Conservation (phyloP, 176 grass and related monocot species). For the Phoenix dactylifera region DNA sequence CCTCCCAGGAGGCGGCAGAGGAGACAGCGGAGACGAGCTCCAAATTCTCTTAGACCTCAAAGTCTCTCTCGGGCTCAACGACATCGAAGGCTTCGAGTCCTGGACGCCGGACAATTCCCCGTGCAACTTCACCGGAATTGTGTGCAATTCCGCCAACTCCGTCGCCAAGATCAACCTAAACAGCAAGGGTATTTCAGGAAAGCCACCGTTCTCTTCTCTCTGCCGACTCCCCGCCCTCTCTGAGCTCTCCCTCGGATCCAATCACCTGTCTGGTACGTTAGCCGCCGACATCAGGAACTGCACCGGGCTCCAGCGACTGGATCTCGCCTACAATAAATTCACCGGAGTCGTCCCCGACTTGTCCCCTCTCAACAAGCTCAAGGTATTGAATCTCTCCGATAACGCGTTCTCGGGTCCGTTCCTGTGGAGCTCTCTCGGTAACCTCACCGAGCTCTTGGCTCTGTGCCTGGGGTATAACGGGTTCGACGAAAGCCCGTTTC, state of each 20-base stretch:
- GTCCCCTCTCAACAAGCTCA: conserved; percentile 30
- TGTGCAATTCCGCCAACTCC: conserved; percentile 18
- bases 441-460: conserved; percentile 28
- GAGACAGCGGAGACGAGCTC: conserved; percentile 11
- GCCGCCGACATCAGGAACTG: conserved; percentile 29
- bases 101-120: conserved; percentile 24
- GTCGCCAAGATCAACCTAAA: conserved; percentile 19
- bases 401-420: conserved; percentile 55
- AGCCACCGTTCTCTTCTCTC: conserved; percentile 32
- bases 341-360: conserved; percentile 48
- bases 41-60: conserved; percentile 48
- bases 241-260: conserved; percentile 36
- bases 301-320: conserved; percentile 30
- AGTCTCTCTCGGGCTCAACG: conserved; percentile 29
- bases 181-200: background rate
- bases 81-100: conserved; percentile 22
- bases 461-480: conserved; percentile 59
- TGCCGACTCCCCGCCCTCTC: conserved; percentile 36
- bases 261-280: conserved; percentile 38
- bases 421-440: conserved; percentile 47
- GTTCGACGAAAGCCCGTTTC: conserved; percentile 27
- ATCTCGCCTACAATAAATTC: conserved; percentile 53
- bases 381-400: conserved; percentile 44
- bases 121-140: conserved; percentile 51
- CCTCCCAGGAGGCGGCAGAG: background rate